Evolutionary conservation across 805 yeast genomes (phyloP), one percentile per base, ranked within the genome.

Genomic region (Teunomyces atbi): DNA sequence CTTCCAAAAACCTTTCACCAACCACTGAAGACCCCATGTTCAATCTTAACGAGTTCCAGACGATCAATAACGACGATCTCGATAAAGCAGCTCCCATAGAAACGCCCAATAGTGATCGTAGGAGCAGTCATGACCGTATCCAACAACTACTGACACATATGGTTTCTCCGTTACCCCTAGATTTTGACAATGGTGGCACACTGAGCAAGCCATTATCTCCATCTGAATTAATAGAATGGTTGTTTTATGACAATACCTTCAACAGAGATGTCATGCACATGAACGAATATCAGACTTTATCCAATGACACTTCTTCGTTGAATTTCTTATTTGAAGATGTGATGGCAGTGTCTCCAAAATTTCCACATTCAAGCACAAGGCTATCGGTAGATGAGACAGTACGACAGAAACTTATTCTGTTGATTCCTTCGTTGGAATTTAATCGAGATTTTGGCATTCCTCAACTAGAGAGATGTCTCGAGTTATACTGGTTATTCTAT

Each of bases 141-240:
- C 39, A 36, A n/a, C 16, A 19, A 12, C 16, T 36, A 36, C 15
- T 20, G 12, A 36, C 39, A 2, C 28, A 36, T 4, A 36, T 36
- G 27, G 11, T 5, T 36, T 12, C 39, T 19, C 11, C 28, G 15
- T 21, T 21, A 15, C n/a, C 21, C n/a, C 39, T 28, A 13, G 23
- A 20, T 21, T 36, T 20, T 13, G 16, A n/a, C 3, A 12, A 21
- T 36, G 28, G 39, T 6, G 39, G 39, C 3, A 36, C 39, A 13
- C 12, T 36, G 23, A 36, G 39, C 36, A 44, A 44, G 45, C 47
- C 53, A 5, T 44, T 59, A 8, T 61, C 66, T 2, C 68, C 68
- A 0, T 55, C 65, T 3, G 65, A 64, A 38, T 48, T 64, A 44
- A 61, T 62, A 16, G 68, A 64, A 38, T 64, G 66, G 68, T 48